Evolutionary conservation across 495 filamentous ascomycete genomes (phyloP).

Genomic region (Penicillium samsonianum): DNA sequence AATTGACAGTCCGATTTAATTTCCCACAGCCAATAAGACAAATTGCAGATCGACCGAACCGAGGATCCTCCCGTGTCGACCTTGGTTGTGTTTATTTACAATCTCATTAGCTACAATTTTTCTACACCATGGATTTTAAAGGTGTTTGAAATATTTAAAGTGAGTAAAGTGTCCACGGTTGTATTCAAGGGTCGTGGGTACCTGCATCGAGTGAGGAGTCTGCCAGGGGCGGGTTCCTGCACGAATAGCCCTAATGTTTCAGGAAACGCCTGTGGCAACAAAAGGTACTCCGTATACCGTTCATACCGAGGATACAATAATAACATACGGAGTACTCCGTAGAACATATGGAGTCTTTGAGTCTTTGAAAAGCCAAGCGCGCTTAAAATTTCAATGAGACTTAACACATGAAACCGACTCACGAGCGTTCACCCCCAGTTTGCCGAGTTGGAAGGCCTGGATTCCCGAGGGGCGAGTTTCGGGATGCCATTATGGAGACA

Average conservation of each 20-base stretch:
- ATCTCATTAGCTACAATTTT: not conserved
- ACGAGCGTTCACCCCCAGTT: too few relatives aligned
- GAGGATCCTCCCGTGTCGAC: conserved; percentile 3
- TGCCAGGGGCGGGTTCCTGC: conserved; percentile 8
- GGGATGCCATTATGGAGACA: conserved; percentile 1
- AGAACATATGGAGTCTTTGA: not conserved
- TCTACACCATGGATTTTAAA: not conserved
- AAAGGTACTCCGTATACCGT: not conserved
- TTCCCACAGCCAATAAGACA: not conserved
- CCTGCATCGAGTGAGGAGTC: conserved; percentile 2
- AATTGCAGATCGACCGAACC: not conserved
- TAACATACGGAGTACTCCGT: not conserved
- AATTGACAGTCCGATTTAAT: not conserved
- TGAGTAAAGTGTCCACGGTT: not conserved
- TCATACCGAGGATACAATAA: not conserved
- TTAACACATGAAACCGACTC: conserved; percentile 2
- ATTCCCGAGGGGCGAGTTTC: not conserved
- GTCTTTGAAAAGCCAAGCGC: not conserved
- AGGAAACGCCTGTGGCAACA: conserved; percentile 1
- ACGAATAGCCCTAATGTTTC: conserved; percentile 6
- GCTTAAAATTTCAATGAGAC: conserved; percentile 3
- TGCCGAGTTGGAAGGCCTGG: conserved; percentile 5
- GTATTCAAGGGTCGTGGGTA: not conserved
- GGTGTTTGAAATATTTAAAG: not conserved
- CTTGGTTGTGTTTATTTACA: conserved; percentile 7